These are phyloP conservation scores for Chlamydomonas schloesseri DNA, from an alignment of 139 green algal genomes.

Conservation along the genomic window DNA sequence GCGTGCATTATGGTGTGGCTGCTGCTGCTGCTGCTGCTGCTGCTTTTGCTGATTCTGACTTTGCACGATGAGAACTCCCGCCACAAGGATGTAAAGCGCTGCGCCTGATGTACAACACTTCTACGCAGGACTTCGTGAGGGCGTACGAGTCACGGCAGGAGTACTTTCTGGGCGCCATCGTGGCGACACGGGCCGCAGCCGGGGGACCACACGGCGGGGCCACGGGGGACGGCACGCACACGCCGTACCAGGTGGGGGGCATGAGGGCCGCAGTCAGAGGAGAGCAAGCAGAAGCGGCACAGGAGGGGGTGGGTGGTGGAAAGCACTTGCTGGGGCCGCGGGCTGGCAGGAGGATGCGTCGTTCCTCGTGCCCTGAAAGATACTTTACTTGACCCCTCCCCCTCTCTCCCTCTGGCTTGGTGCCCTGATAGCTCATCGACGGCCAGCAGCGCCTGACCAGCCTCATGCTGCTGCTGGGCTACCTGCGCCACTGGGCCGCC, in stretches of 20 bases:
- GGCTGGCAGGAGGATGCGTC: too few relatives aligned
- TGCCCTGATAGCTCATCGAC: slow-evolving; percentile 78
- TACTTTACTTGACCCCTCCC: too few relatives aligned
- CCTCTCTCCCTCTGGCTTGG: too few relatives aligned
- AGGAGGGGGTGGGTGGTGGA: not conserved
- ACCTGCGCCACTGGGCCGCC: slow-evolving; percentile 58
- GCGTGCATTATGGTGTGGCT: not conserved
- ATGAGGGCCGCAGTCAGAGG: not conserved
- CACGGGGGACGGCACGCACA: not conserved
- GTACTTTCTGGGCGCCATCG: slow-evolving; percentile 62
- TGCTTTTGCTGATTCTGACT: too few relatives aligned
- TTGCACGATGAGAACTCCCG: too few relatives aligned
- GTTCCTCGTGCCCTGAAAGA: too few relatives aligned
- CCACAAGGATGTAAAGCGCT: too few relatives aligned
- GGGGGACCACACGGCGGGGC: too few relatives aligned
- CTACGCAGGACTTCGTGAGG: slow-evolving; percentile 30
- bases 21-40: not conserved
- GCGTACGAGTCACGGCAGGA: slow-evolving; percentile 51
- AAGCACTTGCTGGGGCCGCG: too few relatives aligned
- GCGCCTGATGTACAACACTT: too few relatives aligned
- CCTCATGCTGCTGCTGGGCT: slow-evolving; percentile 70
- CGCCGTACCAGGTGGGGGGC: slow-evolving; percentile 49
- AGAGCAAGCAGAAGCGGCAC: not conserved
- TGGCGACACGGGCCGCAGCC: slow-evolving; percentile 50
- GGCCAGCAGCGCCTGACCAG: slow-evolving; percentile 75